Conservation (phyloP, 2,329 filamentous ascomycete species). For the Sclerotinia sclerotiorum region DNA sequence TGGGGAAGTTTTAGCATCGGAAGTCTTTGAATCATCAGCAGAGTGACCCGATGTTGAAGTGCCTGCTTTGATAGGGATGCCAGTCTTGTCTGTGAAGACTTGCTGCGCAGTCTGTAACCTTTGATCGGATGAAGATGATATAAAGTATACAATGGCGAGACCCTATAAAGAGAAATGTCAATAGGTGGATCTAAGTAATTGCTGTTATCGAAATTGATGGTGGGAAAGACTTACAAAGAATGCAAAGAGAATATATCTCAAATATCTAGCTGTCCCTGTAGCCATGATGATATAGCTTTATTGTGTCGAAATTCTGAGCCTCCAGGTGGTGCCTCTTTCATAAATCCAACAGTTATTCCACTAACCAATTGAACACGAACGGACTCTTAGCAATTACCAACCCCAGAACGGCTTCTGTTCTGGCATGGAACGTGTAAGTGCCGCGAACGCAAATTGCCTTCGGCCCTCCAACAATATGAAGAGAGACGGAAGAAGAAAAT, state of each 20-base stretch:
- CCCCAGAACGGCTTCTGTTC: not conserved
- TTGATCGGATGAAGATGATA: constrained; percentile 61
- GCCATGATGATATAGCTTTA: constrained; percentile 34
- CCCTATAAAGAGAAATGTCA: constrained; percentile 44
- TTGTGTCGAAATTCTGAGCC: not conserved
- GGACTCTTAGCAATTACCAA: not conserved
- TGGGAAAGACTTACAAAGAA: constrained; percentile 65
- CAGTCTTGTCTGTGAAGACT: constrained; percentile 31
- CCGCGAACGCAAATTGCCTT: not conserved
- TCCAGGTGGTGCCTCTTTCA: constrained; percentile 9
- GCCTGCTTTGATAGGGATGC: constrained; percentile 35
- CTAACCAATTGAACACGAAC: constrained; percentile 21
- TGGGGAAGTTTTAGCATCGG: constrained; percentile 31
- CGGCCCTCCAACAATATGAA: not conserved
- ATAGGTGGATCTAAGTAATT: constrained; percentile 3
- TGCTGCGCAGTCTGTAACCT: constrained; percentile 40
- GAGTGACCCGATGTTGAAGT: constrained; percentile 28
- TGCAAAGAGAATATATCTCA: constrained; percentile 77
- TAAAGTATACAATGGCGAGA: constrained; percentile 76
- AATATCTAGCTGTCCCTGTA: constrained; percentile 57
- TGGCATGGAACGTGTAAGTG: not conserved
- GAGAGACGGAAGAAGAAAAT: not conserved
- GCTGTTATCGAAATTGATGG: not conserved
- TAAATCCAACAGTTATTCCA: constrained; percentile 2
- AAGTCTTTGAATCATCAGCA: constrained; percentile 26